A percentile compares a stretch with the other conserved stretches of the same genome.
phyloP scores from a whole-genome alignment of 2,329 filamentous ascomycete genomes.

The Exophiala sideris region DNA sequence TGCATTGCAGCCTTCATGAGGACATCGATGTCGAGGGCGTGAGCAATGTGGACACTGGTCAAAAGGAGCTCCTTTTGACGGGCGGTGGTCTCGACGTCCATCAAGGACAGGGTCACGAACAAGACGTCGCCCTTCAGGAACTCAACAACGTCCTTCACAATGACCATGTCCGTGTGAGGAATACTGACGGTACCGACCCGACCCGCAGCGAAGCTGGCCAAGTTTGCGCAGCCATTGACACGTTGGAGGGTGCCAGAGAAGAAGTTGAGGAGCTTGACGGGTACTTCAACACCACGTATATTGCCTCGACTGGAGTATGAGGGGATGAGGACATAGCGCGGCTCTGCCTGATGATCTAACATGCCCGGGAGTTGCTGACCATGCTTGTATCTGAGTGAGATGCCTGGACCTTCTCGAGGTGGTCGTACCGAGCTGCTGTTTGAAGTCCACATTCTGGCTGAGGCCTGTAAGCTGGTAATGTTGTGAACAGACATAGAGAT shows the following conservation, averaged over 20 bases:
- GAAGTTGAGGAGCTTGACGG: neutral
- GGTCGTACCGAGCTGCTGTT: too few relatives aligned
- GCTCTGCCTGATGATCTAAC: neutral
- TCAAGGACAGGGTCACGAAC: neutral
- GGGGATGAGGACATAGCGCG: neutral
- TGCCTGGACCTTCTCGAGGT: too few relatives aligned
- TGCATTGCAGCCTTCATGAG: constrained; percentile 7
- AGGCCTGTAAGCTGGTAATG: too few relatives aligned
- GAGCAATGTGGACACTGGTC: neutral
- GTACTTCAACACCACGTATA: neutral
- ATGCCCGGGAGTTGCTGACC: too few relatives aligned
- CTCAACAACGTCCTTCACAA: neutral
- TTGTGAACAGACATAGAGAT: too few relatives aligned
- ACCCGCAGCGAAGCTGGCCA: neutral
- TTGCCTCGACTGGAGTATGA: neutral
- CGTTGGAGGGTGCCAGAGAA: neutral
- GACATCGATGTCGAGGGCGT: neutral
- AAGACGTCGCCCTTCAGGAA: neutral
- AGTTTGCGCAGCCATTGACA: neutral
- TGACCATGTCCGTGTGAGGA: neutral
- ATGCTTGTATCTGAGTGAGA: too few relatives aligned
- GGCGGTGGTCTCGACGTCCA: neutral
- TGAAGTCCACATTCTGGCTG: too few relatives aligned
- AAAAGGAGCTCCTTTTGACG: neutral
- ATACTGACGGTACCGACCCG: neutral